These are phyloP conservation scores for Saprolegnia diclina DNA, from an alignment of 352 stramenopile species.

Conservation along the genomic window DNA sequence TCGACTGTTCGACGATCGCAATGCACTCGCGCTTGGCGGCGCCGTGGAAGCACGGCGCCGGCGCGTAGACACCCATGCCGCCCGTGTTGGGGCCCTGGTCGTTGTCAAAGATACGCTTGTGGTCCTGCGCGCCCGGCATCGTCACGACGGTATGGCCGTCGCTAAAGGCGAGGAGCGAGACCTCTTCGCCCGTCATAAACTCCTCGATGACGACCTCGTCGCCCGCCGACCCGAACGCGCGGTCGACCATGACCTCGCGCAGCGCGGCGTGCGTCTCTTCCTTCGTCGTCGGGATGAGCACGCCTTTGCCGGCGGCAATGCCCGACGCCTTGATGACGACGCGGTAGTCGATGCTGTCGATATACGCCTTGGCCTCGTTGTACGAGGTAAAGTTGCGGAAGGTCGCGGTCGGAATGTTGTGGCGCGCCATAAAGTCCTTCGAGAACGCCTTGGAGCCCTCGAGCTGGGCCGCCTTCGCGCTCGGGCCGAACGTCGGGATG, in stretches of 20 bases:
- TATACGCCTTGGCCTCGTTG: conserved; percentile 85
- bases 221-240: conserved; percentile 92
- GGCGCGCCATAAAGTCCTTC: conserved; percentile 98
- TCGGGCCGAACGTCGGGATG: conserved; percentile 96
- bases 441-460: conserved; percentile 98
- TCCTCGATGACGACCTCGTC: conserved; percentile 98
- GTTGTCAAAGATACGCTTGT: conserved; percentile 97
- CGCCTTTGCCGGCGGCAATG: conserved; percentile 98
- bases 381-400: conserved; percentile 96
- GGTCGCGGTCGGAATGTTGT: conserved; percentile 95
- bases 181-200: conserved; percentile 96
- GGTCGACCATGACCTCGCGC: conserved; percentile 96
- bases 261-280: conserved; percentile 89
- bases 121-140: conserved; percentile 98
- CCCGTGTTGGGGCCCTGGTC: conserved; percentile 98
- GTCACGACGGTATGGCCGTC: conserved; percentile 93
- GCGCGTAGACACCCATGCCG: conserved; percentile 98
- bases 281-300: conserved; percentile 94
- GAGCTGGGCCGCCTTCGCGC: conserved; percentile 89
- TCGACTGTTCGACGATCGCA: conserved; percentile 66
- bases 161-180: conserved; percentile 96
- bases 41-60: conserved; percentile 93
- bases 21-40: conserved; percentile 90
- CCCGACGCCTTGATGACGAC: conserved; percentile 99
- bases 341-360: conserved; percentile 89